Evolutionary conservation across 345 rosid genomes (phyloP), one percentile per base, ranked within the genome.

Genomic region (Eucalyptus erythrocorys): DNA sequence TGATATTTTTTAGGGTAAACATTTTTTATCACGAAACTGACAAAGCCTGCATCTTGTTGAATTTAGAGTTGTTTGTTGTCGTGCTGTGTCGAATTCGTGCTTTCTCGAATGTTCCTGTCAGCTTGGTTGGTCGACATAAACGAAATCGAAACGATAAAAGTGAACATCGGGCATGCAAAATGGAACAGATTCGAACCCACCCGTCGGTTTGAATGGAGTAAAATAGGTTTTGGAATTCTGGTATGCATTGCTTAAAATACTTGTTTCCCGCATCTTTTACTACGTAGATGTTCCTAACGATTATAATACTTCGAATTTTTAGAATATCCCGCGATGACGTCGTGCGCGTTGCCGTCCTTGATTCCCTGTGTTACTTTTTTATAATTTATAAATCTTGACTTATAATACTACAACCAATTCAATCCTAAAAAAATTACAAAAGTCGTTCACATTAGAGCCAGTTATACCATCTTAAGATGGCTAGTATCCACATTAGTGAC

Each of bases 401-500:
- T 55, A 55, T 55, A 19, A 51, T 7, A 19, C 57, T 51, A 55
- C 4, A 55, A 55, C 12, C 30, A 55, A 55, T 24, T 55, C 61
- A 10, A 22, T 55, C 61, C 61, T 4, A 4, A 15, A 55, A 61
- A 61, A 30, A 61, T 6, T 61, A 12, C 8, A 68, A 68, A 68
- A 34, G 17, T 17, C 1, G 2, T 68, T 3, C 1, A 68, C 7
- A 11, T 34, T 10, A 17, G 26, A 21, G 13, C 7, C 3, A 0
- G 1, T 4, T 17, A 5, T 17, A 13, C 7, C 26, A 34, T 55
- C 43, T 19, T 68, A 34, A 6, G 26, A 68, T 0, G 13, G 7
- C 5, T 13, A 12, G 26, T 1, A 2, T 71, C 7, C 43, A 34
- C 1, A 22, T 37, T 76, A 76, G 14, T 24, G 6, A 37, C 12